Evolutionary conservation across 257 asterid species (phyloP).

Genomic region (Echites panduratus): DNA sequence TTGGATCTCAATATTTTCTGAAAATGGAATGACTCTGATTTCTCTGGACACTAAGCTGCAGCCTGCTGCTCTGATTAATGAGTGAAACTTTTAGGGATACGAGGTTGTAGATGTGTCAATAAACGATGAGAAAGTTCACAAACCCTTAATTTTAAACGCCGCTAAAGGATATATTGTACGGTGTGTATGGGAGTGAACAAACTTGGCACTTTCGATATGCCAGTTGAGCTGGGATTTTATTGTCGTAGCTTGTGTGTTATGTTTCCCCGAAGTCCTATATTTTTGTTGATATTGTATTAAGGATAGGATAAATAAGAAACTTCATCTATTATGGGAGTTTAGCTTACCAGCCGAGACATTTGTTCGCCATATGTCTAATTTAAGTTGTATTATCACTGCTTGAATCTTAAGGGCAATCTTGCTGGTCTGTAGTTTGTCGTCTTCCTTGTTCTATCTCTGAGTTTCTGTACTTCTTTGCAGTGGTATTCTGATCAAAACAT

Average conservation of each 20-base stretch:
- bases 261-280: background rate
- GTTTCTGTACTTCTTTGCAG: slow-evolving; percentile 24
- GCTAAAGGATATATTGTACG: background rate
- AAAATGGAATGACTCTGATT: background rate
- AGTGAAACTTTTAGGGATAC: background rate
- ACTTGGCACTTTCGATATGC: no score
- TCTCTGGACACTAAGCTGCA: background rate
- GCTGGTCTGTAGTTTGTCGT: background rate
- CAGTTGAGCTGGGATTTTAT: background rate
- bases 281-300: background rate
- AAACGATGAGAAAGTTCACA: background rate
- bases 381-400: background rate
- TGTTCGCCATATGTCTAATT: background rate
- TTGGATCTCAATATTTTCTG: background rate
- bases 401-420: background rate
- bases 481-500: slow-evolving; percentile 64
- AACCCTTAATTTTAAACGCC: background rate
- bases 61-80: background rate
- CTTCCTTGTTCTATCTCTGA: background rate
- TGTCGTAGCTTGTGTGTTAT: background rate
- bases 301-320: background rate
- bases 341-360: background rate
- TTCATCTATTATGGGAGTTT: background rate
- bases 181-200: background rate
- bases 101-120: background rate